Conservation (phyloP, 768 basidiomycete genomes). For the Candolleomyces aberdarensis region DNA sequence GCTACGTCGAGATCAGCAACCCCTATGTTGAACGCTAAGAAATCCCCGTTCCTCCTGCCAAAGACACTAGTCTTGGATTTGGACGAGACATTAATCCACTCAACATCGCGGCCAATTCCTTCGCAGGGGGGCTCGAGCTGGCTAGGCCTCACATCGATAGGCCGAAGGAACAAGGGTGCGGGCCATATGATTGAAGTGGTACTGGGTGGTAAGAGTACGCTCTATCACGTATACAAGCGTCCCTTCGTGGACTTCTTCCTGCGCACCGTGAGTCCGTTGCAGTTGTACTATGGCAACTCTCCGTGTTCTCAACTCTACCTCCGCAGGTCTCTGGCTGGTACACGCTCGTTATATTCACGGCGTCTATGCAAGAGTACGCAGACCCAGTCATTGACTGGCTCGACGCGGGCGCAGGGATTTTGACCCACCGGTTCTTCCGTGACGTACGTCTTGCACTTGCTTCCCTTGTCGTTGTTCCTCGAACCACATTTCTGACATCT, state of each 20-base stretch:
- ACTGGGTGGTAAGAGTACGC: conserved; percentile 79
- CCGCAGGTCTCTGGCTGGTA: conserved; percentile 94
- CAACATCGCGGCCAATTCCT: conserved; percentile 78
- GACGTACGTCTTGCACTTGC: conserved; percentile 56
- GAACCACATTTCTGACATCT: conserved; percentile 6
- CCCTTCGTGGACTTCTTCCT: conserved; percentile 84
- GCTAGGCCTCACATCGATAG: conserved; percentile 53
- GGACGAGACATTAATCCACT: conserved; percentile 98
- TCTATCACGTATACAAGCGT: conserved; percentile 98
- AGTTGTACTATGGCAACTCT: not conserved
- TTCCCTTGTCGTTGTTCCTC: conserved; percentile 1
- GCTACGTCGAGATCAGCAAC: conserved; percentile 41
- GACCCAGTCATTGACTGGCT: conserved; percentile 99
- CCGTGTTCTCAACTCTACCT: not conserved
- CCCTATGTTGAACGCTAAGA: conserved; percentile 48
- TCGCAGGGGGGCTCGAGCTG: conserved; percentile 53
- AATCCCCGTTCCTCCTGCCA: conserved; percentile 72
- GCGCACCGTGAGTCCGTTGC: conserved; percentile 23
- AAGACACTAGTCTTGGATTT: conserved; percentile 97
- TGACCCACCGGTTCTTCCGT: conserved; percentile 85
- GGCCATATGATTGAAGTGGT: conserved; percentile 93
- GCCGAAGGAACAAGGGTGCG: conserved; percentile 60
- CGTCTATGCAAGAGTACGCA: conserved; percentile 98
- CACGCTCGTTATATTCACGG: conserved; percentile 97
- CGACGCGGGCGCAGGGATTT: conserved; percentile 89